Base-by-base conservation (phyloP, 2,329 filamentous ascomycete species). In the Colletotrichum tabaci region DNA sequence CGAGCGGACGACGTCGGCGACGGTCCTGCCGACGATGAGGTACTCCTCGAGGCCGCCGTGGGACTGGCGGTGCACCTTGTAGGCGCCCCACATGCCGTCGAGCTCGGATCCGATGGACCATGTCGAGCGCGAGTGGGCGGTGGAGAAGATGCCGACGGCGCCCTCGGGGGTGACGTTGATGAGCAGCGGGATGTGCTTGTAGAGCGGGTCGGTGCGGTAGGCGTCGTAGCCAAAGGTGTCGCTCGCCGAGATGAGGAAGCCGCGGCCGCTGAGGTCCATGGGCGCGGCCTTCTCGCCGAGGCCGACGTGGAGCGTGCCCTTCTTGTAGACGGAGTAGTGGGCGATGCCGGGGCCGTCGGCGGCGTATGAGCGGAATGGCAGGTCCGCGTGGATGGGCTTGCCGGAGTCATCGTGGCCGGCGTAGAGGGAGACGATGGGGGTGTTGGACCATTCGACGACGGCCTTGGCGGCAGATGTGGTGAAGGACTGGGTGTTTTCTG, bases 161-260 rank as follows among this genome's bases (percentile, higher is more conserved):
- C 91, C 92, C 3, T 87, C 77, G 0, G 90, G 87, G 0, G 89
- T 91, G 0, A 88, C 89, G 66, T 93, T 92, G 80, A 94, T 91
- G 38, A 94, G 83, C 0, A 94, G 85, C 0, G 92, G 92, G 49
- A 94, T 92, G 76, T 94, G 90, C 81, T 94, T 94, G 82, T 94
- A 94, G 65, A 94, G 83, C 0, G 92, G 92, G 78, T 94, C 92
- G 3, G 91, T 92, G 12, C 87, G 87, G 77, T 93, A 90, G 4
- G 90, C 88, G 75, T 94, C 91, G 76, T 94, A 94, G 2, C 92
- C 91, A 75, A 94, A 94, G 47, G 88, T 91, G 79, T 94, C 92
- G 0, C 90, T 93, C 2, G 90, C 91, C 0, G 91, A 90, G 16
- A 94, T 83, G 35, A 87, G 86, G 78, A 94, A 94, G 35, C 88